Percentiles rank a stretch among this genome's conserved stretches.
Evolutionary conservation across 2,329 filamentous ascomycete species (phyloP).

Genomic region (Monilinia fructicola): DNA sequence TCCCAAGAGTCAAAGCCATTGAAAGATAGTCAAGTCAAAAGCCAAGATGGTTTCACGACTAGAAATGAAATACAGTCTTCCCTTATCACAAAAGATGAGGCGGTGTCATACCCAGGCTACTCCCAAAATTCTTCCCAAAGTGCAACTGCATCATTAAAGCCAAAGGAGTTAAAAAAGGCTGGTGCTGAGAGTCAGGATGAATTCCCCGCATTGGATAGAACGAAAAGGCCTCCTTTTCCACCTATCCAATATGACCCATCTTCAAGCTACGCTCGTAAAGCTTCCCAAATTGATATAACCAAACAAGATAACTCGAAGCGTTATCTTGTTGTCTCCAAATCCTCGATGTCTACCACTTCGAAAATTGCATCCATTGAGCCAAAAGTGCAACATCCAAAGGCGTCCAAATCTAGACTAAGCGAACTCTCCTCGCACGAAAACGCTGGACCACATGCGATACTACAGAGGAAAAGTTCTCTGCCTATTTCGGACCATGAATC

Average conservation of each 20-base stretch:
- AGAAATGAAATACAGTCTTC: neutral
- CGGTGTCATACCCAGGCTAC: neutral
- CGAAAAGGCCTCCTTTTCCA: too few species aligned
- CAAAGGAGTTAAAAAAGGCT: too few species aligned
- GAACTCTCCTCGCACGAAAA: neutral
- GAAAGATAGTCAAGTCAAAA: too few species aligned
- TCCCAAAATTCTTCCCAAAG: neutral
- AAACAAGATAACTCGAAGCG: too few species aligned
- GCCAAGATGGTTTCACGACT: too few species aligned
- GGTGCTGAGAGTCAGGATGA: neutral
- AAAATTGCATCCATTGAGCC: neutral
- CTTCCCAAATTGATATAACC: neutral
- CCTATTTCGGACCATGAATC: neutral
- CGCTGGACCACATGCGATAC: neutral
- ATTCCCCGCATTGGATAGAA: neutral
- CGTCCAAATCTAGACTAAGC: neutral
- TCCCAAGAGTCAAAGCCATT: too few species aligned
- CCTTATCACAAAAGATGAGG: neutral
- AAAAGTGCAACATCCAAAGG: neutral
- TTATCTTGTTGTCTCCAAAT: neutral
- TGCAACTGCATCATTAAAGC: neutral
- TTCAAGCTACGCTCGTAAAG: neutral
- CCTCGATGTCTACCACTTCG: neutral
- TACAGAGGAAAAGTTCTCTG: neutral
- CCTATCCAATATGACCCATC: too few species aligned